Percentiles rank a stretch among this genome's conserved stretches.
phyloP scores from a whole-genome alignment of 1,284 basidiomycete species.

The Cerioporus squamosus region DNA sequence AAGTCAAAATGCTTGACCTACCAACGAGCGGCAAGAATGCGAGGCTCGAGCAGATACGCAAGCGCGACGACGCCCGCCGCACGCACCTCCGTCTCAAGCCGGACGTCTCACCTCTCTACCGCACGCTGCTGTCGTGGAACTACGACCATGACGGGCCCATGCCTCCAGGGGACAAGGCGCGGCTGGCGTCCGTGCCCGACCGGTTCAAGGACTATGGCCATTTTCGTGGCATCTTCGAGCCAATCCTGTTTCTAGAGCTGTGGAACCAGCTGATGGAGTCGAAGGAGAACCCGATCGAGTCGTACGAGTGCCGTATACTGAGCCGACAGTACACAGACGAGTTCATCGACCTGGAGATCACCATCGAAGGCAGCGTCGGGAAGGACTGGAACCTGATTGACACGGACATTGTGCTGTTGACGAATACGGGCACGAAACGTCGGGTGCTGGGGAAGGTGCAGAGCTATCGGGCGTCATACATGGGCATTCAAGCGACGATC shows the following conservation, averaged over 20 bases:
- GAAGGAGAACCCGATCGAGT: slow-evolving; percentile 64
- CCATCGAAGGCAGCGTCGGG: slow-evolving; percentile 57
- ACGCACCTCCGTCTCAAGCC: slow-evolving; percentile 80
- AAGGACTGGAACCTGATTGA: slow-evolving; percentile 81
- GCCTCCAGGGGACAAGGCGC: slow-evolving; percentile 51
- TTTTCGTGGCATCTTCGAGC: slow-evolving; percentile 82
- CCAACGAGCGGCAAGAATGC: slow-evolving; percentile 47
- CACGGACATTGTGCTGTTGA: slow-evolving; percentile 78
- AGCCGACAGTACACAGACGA: slow-evolving; percentile 71
- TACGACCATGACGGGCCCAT: slow-evolving; percentile 71
- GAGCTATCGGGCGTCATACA: slow-evolving; percentile 58
- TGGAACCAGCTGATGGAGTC: slow-evolving; percentile 90
- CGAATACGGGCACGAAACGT: slow-evolving; percentile 53
- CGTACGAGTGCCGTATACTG: slow-evolving; percentile 60
- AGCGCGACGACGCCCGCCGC: slow-evolving; percentile 65
- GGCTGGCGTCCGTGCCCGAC: slow-evolving; percentile 59
- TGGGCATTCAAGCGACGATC: slow-evolving; percentile 54
- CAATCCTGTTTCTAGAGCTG: slow-evolving; percentile 89
- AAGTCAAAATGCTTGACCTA: slow-evolving; percentile 73
- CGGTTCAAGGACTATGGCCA: slow-evolving; percentile 69
- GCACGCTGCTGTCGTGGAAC: slow-evolving; percentile 86
- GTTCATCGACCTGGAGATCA: slow-evolving; percentile 75
- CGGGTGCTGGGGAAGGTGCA: slow-evolving; percentile 80
- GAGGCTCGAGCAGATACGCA: slow-evolving; percentile 52
- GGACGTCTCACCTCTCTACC: slow-evolving; percentile 82